Evolutionary conservation across 2,329 filamentous ascomycete genomes (phyloP).

Genomic region (Botrytis porri): DNA sequence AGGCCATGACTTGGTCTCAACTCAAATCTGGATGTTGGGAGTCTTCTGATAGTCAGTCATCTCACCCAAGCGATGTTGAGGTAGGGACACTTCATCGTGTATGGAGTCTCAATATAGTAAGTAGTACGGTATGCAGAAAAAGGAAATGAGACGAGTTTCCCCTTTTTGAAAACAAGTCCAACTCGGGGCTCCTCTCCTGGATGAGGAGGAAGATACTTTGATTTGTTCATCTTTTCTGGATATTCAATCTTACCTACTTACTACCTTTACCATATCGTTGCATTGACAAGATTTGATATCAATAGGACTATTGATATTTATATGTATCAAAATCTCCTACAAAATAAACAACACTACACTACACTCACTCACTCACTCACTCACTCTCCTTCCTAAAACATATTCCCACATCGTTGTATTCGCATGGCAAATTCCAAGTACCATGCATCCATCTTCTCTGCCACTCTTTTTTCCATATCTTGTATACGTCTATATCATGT

Average conservation of each 20-base stretch:
- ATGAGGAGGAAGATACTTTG: neutral
- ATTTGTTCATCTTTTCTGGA: neutral
- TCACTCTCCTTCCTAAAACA: neutral
- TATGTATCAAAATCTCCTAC: too few relatives aligned
- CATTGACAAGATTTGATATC: neutral
- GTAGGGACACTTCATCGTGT: too few relatives aligned
- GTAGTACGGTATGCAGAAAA: neutral
- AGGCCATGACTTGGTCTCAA: neutral
- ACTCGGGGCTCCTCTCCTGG: neutral
- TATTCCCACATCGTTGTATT: neutral
- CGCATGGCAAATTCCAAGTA: neutral
- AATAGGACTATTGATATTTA: neutral
- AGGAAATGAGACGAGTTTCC: neutral
- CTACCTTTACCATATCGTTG: neutral
- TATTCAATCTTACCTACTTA: neutral
- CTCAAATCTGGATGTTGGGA: neutral
- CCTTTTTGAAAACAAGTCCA: neutral
- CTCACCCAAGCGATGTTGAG: neutral
- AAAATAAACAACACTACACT: neutral
- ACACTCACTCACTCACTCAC: too few relatives aligned
- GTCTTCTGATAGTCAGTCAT: neutral
- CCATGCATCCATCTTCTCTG: neutral
- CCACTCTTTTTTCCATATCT: neutral
- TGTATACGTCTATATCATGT: neutral
- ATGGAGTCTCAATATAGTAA: neutral